Base-by-base conservation (phyloP, 2,329 filamentous ascomycete genomes). In the Triangularia verruculosa region DNA sequence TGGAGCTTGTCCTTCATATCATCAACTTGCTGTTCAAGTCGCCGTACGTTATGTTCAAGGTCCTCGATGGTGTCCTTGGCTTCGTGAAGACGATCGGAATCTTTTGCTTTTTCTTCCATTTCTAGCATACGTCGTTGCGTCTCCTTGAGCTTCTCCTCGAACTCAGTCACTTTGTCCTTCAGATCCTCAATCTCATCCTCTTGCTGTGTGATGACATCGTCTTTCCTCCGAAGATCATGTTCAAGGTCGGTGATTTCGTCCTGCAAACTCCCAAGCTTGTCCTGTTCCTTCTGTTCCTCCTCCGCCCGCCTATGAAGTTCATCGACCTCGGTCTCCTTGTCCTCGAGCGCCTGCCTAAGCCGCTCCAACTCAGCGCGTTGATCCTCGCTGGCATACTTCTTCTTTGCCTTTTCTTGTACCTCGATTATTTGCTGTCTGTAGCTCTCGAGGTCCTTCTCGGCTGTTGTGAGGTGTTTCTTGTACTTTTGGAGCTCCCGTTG, bases 401-500 rank as follows among this genome's bases (percentile, higher is more conserved):
- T 86, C 76, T 92, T 92, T 61, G 92, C 84, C 71, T 90, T 91
- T 65, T 96, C 90, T 67, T 93, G 90, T 65, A 96, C 86, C 67
- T 96, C 91, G 62, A 89, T 79, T 68, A 97, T 87, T 74, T 97
- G 91, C 70, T 90, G 83, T 61, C 90, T 87, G 74, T 96, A 97
- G 64, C 84, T 83, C 73, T 97, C 93, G 2, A 98, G 83, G 65
- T 97, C 92, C 68, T 88, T 89, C 78, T 98, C 93, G 3, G 94
- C 93, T 22, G 87, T 85, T 20, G 86, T 86, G 11, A 99, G 81
- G 47, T 89, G 89, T 75, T 97, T 98, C 74, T 91, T 91, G 78
- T 94, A 95, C 68, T 88, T 88, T 69, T 90, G 87, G 17, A 99
- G 83, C 71, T 99, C 95, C 65, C 89, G 86, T 74, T 95, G 89